Percentiles rank a stretch among this genome's conserved stretches.
phyloP scores from a whole-genome alignment of 2,329 filamentous ascomycete species.

The Botryosphaeria dothidea region DNA sequence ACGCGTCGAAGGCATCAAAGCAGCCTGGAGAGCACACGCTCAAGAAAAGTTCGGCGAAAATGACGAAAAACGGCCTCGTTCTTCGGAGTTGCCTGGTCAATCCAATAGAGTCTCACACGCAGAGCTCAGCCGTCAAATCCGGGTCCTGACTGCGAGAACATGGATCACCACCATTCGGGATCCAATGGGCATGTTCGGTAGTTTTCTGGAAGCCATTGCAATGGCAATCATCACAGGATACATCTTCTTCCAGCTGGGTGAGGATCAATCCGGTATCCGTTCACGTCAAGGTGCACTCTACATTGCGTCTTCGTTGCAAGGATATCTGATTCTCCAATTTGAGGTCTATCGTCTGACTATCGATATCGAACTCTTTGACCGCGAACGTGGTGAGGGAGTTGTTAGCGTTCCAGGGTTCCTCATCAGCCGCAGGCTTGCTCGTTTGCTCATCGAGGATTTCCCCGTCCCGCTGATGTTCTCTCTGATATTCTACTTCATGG shows the following conservation, averaged over 20 bases:
- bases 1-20: constrained; percentile 61
- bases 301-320: constrained; percentile 69
- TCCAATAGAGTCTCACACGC: constrained; percentile 45
- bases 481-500: constrained; percentile 76
- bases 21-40: constrained; percentile 11
- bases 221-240: constrained; percentile 65
- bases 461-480: constrained; percentile 72
- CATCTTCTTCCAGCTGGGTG: constrained; percentile 66
- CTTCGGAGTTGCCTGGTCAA: not conserved
- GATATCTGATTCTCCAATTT: constrained; percentile 74
- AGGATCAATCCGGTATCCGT: constrained; percentile 69
- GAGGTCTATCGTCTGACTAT: constrained; percentile 74
- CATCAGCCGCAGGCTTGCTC: constrained; percentile 67
- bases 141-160: constrained; percentile 67
- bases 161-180: constrained; percentile 74
- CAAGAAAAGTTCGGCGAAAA: constrained; percentile 11
- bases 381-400: constrained; percentile 72
- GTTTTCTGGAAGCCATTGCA: constrained; percentile 66
- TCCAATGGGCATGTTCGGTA: constrained; percentile 72
- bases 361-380: constrained; percentile 75
- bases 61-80: not conserved
- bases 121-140: constrained; percentile 62
- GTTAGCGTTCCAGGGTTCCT: constrained; percentile 70
- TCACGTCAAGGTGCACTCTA: constrained; percentile 74
- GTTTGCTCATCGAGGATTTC: constrained; percentile 70